A percentile compares a stretch with the other conserved stretches of the same genome.
Evolutionary conservation across 2,329 filamentous ascomycete species (phyloP).

Genomic region (Neofusicoccum sp.): DNA sequence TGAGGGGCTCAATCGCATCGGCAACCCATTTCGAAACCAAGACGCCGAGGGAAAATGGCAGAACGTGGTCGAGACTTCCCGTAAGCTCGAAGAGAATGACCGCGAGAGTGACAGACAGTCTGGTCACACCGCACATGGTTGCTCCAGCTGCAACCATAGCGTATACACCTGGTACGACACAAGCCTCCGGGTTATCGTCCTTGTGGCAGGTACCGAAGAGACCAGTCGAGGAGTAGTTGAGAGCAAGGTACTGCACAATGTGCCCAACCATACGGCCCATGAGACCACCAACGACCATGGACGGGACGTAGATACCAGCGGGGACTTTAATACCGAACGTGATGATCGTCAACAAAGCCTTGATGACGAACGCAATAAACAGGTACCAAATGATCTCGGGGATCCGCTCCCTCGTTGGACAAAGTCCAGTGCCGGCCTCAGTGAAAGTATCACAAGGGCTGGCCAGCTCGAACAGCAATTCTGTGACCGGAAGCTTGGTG

Average conservation of each 20-base stretch:
- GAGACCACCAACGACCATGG: constrained; percentile 95
- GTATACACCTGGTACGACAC: constrained; percentile 95
- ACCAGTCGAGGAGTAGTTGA: constrained; percentile 67
- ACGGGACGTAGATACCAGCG: constrained; percentile 95
- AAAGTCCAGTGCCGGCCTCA: constrained; percentile 70
- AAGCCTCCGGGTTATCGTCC: constrained; percentile 67
- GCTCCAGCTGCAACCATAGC: constrained; percentile 91
- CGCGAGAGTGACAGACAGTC: constrained; percentile 86
- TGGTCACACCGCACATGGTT: constrained; percentile 96
- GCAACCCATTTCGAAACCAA: constrained; percentile 98
- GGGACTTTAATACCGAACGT: constrained; percentile 97
- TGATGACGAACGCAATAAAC: constrained; percentile 79
- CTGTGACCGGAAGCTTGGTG: constrained; percentile 84
- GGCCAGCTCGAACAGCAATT: constrained; percentile 85
- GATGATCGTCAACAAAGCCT: constrained; percentile 81
- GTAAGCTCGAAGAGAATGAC: constrained; percentile 97
- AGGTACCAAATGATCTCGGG: constrained; percentile 70
- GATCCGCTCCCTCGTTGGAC: constrained; percentile 75
- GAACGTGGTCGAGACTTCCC: constrained; percentile 88
- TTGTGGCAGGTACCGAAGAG: constrained; percentile 74
- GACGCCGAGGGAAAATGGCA: constrained; percentile 90
- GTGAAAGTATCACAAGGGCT: constrained; percentile 78
- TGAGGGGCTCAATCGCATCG: constrained; percentile 88
- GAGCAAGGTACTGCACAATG: constrained; percentile 74
- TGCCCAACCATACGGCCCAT: constrained; percentile 88